Evolutionary conservation across 1,139 yeast species (phyloP), one percentile per base, ranked within the genome.

Genomic region (Hansenula sp.): DNA sequence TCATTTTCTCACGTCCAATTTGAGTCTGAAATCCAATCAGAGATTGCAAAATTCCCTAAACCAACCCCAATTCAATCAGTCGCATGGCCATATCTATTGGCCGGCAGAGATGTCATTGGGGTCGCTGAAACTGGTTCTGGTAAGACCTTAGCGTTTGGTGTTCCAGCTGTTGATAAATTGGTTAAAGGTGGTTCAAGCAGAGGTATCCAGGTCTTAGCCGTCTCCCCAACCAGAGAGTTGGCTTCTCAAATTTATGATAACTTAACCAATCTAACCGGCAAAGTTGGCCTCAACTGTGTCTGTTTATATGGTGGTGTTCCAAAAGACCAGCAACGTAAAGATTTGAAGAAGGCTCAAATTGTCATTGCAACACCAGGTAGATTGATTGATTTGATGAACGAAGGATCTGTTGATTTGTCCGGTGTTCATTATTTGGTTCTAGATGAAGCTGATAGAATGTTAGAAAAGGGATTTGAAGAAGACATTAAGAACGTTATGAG

Each of bases 61-160:
- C 99, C 99, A 45, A 91, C 98, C 5, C 98, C 99, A 30, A 93
- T 93, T 58, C 99, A 93, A 70, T 79, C 96, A n/a, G 91, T 83
- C 30, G 79, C 98, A 12, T 93, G 99, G 99, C 99, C 99, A 52
- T 90, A 80, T 60, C 70, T 94, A 43, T 70, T 93, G 43, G 69
- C 80, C 30, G 86, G 87, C 17, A 77, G 84, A 52, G 99, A 93
- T 63, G 96, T 91, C 33, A 80, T 93, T 52, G 99, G 99, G 61
- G 97, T 94, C 49, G 99, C 99, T 27, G 98, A 93, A 69, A 93
- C 99, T 12, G 99, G 99, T 38, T 89, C 96, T 0, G 99, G 99
- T 59, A 93, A 93, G 66, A 93, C 99, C 0, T 84, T 91, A 67
- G 98, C 98, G 1, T 93, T 93, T 63, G 96, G 98, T 60, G 95